phyloP scores from a whole-genome alignment of 768 basidiomycete genomes.

The Coprinopsis marcescibilis region DNA sequence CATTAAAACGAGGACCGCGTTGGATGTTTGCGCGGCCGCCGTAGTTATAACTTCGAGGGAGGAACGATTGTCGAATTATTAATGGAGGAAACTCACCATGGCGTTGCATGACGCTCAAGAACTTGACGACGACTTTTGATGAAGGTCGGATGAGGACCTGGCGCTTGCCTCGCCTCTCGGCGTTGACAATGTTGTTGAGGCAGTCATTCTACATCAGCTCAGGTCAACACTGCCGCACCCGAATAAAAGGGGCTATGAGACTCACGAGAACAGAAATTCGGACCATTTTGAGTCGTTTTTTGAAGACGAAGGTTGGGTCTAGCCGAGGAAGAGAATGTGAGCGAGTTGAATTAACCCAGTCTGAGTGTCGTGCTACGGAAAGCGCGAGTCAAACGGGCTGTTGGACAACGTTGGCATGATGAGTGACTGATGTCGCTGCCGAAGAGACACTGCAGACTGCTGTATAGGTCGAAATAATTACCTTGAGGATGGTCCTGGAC shows the following conservation, averaged over 20 bases:
- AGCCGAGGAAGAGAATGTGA: slow-evolving; percentile 23
- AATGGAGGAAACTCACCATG: slow-evolving; percentile 70
- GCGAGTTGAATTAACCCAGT: slow-evolving; percentile 48
- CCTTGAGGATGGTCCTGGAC: slow-evolving; percentile 35
- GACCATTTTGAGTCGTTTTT: slow-evolving; percentile 59
- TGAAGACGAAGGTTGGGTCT: slow-evolving; percentile 13
- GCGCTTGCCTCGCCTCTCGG: slow-evolving; percentile 98
- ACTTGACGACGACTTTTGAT: slow-evolving; percentile 97
- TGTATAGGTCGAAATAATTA: slow-evolving; percentile 27
- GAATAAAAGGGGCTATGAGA: slow-evolving; percentile 30
- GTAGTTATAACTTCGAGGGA: slow-evolving; percentile 82
- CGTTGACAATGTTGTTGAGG: slow-evolving; percentile 98
- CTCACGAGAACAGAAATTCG: slow-evolving; percentile 83
- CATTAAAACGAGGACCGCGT: slow-evolving; percentile 80
- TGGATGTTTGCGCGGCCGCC: slow-evolving; percentile 54
- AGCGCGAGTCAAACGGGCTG: slow-evolving; percentile 75
- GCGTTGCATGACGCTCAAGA: slow-evolving; percentile 97
- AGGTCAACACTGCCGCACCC: slow-evolving; percentile 4
- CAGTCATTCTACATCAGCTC: slow-evolving; percentile 36
- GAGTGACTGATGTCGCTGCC: slow-evolving; percentile 1
- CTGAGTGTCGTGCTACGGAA: slow-evolving; percentile 80
- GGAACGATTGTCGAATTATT: slow-evolving; percentile 1
- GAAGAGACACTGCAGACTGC: slow-evolving; percentile 18
- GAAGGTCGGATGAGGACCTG: slow-evolving; percentile 97
- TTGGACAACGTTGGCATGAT: slow-evolving; percentile 11